Conservation (phyloP, 495 filamentous ascomycete genomes). For the Hypoxylon trugodes region DNA sequence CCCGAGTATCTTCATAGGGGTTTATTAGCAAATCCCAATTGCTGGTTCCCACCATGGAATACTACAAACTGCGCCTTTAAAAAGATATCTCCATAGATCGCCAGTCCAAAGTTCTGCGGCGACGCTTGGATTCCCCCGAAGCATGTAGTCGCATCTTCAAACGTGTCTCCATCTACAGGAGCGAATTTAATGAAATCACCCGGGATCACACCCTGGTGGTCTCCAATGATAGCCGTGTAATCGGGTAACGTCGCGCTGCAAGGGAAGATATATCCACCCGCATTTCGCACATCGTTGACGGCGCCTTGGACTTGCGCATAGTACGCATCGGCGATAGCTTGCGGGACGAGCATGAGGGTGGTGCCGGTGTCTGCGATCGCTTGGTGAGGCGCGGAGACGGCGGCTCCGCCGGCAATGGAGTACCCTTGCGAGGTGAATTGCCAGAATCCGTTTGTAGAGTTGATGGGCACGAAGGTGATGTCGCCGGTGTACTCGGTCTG, state of each 20-base stretch:
- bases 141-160: constrained; percentile 59
- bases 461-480: constrained; percentile 68
- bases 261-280: constrained; percentile 75
- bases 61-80: constrained; percentile 85
- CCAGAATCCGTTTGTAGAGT: constrained; percentile 75
- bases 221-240: constrained; percentile 68
- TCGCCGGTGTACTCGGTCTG: constrained; percentile 65
- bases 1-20: constrained; percentile 14
- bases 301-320: constrained; percentile 70
- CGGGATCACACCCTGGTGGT: constrained; percentile 63
- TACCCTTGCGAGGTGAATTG: constrained; percentile 71
- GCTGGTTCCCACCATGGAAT: constrained; percentile 66
- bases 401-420: constrained; percentile 56
- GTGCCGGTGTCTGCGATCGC: constrained; percentile 73
- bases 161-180: constrained; percentile 50
- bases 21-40: constrained; percentile 71
- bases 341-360: constrained; percentile 73
- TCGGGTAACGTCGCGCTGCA: constrained; percentile 69
- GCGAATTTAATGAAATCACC: constrained; percentile 69
- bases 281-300: constrained; percentile 53
- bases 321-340: constrained; percentile 67
- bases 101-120: constrained; percentile 66
- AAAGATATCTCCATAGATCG: constrained; percentile 85
- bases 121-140: constrained; percentile 72
- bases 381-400: constrained; percentile 38